Conservation (phyloP, 768 basidiomycete genomes). For the Strobilomyces confusus region DNA sequence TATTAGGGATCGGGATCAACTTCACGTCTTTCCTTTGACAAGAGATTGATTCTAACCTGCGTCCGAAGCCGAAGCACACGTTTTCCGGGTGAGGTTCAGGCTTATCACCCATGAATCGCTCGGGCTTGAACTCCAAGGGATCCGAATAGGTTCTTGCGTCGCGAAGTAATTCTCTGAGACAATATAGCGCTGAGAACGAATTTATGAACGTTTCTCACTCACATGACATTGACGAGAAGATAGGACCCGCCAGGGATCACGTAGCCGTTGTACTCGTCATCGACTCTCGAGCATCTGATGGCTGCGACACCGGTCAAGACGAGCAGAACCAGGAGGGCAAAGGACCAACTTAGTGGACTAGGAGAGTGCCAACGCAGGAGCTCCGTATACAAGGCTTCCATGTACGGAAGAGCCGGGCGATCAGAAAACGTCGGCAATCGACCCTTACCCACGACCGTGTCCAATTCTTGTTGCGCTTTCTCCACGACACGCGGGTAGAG, state of each 20-base stretch:
- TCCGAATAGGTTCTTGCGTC: constrained; percentile 15
- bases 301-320: background rate
- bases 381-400: constrained; percentile 27
- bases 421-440: constrained; percentile 26
- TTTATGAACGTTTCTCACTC: background rate
- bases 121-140: constrained; percentile 21
- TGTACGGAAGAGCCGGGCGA: constrained; percentile 24
- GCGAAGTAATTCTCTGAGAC: constrained; percentile 14
- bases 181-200: background rate
- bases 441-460: constrained; percentile 22
- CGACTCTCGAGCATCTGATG: constrained; percentile 5
- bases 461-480: constrained; percentile 28
- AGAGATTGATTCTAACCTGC: constrained; percentile 4
- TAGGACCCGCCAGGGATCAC: constrained; percentile 20
- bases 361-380: constrained; percentile 21
- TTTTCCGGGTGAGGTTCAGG: constrained; percentile 16
- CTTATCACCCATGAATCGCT: constrained; percentile 21
- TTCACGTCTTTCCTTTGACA: background rate
- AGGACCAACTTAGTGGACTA: constrained; percentile 6
- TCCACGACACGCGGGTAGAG: constrained; percentile 24
- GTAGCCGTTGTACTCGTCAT: constrained; percentile 21
- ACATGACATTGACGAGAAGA: constrained; percentile 20
- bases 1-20: background rate
- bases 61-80: constrained; percentile 17
- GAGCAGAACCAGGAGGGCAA: too few species aligned